Evolutionary conservation across 768 basidiomycete species (phyloP), one percentile per base, ranked within the genome.

Genomic region (Auricularia heimuer): DNA sequence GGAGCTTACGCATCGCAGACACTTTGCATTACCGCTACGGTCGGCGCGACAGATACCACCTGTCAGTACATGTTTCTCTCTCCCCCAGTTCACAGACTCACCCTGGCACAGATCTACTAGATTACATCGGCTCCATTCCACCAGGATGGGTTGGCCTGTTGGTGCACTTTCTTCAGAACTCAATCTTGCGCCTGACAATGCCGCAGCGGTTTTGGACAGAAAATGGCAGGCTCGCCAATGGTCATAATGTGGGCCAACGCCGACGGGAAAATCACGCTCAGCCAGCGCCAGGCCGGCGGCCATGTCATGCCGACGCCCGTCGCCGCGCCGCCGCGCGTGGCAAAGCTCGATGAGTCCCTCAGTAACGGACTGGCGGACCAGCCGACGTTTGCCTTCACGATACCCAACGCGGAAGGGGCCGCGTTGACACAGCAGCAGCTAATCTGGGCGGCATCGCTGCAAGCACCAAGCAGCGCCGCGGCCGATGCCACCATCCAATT

Each of bases 211-310:
- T 88, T 85, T 69, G 86, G 86, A 29, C 67, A 65, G 8, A 68
- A 73, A 65, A 87, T 88, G 86, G 71, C 77, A 1, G 75, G 79
- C 68, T 76, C 80, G 4, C 81, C 84, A 0, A 89, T 91, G 87
- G 85, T 91, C 65, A 85, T 90, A 36, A 82, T 85, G 78, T 91
- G 88, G 89, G 75, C 81, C 6, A 86, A 88, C 70, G 72, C 74
- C 14, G 83, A 88, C 68, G 84, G 85, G 10, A 72, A 77, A 24
- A 76, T 88, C 65, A 88, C 86, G 12, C 73, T 91, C 29, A 88
- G 86, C 6, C 89, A 91, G 70, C 81, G 88, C 21, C 75, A 73
- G 36, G 84, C 88, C 0, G 68, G 79, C 1, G 70, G 69, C 4
- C 77, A 86, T 66, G 75, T 78, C 3, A 82, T 83, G 82, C 89